These are phyloP conservation scores for Protomyces arabidopsidicola DNA, from an alignment of 1,139 yeast species.

Conservation along the genomic window DNA sequence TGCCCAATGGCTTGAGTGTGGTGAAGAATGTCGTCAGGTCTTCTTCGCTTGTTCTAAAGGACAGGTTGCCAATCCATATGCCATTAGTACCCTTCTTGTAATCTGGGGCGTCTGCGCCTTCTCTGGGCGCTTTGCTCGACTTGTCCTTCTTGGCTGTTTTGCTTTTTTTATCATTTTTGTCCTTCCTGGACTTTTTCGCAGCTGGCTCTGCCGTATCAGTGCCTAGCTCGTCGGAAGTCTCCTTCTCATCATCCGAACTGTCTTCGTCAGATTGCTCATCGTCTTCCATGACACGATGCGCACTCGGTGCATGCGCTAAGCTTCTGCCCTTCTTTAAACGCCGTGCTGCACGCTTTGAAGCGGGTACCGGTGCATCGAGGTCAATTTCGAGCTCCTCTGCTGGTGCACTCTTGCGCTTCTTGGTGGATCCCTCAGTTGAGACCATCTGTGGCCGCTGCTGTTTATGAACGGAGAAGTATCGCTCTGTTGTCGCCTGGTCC, in stretches of 20 bases:
- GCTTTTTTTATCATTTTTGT: conserved; percentile 31
- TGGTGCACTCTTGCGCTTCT: conserved; percentile 18
- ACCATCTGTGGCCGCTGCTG: too few species aligned
- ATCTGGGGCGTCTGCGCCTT: conserved; percentile 34
- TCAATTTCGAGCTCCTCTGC: conserved; percentile 53
- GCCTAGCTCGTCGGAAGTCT: conserved; percentile 49
- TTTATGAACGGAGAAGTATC: too few species aligned
- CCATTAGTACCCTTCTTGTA: conserved; percentile 49
- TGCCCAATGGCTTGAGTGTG: conserved; percentile 36
- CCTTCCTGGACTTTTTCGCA: conserved; percentile 42
- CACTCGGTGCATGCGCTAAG: conserved; percentile 17
- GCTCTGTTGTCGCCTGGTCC: too few species aligned
- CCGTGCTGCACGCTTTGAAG: conserved; percentile 88
- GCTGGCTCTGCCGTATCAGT: conserved; percentile 45
- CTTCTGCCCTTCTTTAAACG: conserved; percentile 55
- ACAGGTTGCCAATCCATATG: conserved; percentile 90
- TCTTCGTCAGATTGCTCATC: neutral
- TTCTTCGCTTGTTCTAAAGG: conserved; percentile 77
- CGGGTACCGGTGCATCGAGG: conserved; percentile 67
- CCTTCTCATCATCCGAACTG: conserved; percentile 34
- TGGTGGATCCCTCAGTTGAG: neutral
- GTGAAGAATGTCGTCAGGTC: conserved; percentile 63
- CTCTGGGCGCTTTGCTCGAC: conserved; percentile 68
- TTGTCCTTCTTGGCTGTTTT: conserved; percentile 31
- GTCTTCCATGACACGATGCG: neutral